Percentiles rank a stretch among this genome's conserved stretches.
phyloP scores from a whole-genome alignment of 345 rosid species.

The Psidium guajava region DNA sequence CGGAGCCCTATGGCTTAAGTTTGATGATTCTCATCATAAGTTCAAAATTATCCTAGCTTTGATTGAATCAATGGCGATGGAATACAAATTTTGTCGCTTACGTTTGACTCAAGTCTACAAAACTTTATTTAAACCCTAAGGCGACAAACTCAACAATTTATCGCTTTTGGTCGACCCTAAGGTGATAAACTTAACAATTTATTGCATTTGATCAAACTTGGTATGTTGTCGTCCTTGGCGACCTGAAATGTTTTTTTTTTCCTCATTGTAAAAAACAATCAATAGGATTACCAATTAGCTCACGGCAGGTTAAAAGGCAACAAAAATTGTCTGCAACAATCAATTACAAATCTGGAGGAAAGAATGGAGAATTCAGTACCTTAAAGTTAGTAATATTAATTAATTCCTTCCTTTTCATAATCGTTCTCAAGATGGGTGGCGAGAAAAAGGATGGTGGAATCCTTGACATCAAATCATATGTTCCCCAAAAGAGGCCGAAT shows the following conservation, averaged over 20 bases:
- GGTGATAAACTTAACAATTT: too few relatives aligned
- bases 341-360: neutral
- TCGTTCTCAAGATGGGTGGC: neutral
- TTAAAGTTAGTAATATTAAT: neutral
- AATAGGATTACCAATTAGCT: neutral
- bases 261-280: too few relatives aligned
- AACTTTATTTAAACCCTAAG: neutral
- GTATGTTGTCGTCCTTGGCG: neutral
- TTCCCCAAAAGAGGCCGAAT: neutral
- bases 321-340: neutral
- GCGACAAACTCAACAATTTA: neutral
- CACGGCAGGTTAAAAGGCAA: neutral
- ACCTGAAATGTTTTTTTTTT: neutral
- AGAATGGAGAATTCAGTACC: neutral
- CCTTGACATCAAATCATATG: neutral
- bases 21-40: neutral
- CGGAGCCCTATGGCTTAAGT: too few relatives aligned
- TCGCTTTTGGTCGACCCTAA: neutral
- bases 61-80: neutral
- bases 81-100: neutral
- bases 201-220: neutral
- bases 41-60: neutral
- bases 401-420: neutral
- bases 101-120: neutral
- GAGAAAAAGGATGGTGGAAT: neutral